Percentiles rank a stretch among this genome's conserved stretches.
Conservation (phyloP, 2,329 filamentous ascomycete species). For the Knoxdaviesia proteae region DNA sequence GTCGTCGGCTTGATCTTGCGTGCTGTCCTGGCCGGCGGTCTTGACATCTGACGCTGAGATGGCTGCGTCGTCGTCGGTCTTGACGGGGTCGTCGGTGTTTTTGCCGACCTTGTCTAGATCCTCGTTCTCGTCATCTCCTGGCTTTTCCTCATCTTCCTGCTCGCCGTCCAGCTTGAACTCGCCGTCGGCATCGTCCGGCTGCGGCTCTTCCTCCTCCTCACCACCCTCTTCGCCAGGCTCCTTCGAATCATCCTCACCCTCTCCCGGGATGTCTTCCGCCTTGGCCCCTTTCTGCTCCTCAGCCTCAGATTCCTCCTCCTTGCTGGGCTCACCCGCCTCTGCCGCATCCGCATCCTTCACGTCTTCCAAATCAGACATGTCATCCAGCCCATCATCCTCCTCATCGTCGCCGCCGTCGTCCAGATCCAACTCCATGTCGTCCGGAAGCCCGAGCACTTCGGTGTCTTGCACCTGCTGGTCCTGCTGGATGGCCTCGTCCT, state of each 20-base stretch:
- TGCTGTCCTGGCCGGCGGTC: constrained; percentile 29
- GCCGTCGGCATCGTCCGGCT: constrained; percentile 13
- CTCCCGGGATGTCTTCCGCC: constrained; percentile 28
- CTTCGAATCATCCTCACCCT: constrained; percentile 18
- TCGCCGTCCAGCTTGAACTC: constrained; percentile 40
- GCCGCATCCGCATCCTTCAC: constrained; percentile 16
- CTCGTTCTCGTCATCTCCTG: constrained; percentile 26
- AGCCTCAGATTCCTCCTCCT: constrained; percentile 12
- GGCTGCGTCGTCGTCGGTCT: constrained; percentile 24
- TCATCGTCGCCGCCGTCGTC: constrained; percentile 43
- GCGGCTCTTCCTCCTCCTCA: constrained; percentile 15
- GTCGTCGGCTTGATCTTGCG: constrained; percentile 37
- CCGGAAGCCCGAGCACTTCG: constrained; percentile 63
- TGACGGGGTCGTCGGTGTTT: constrained; percentile 12
- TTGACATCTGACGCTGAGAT: constrained; percentile 24
- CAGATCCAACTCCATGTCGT: constrained; percentile 71
- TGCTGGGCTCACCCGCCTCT: constrained; percentile 15
- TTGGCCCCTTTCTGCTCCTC: constrained; percentile 40
- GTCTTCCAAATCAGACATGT: constrained; percentile 21
- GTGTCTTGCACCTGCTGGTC: constrained; percentile 65
- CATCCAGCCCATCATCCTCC: constrained; percentile 35
- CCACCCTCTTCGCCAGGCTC: constrained; percentile 16
- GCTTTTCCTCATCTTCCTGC: constrained; percentile 28
- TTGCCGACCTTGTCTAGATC: constrained; percentile 12
- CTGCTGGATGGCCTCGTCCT: constrained; percentile 36